Percentiles rank a stretch among this genome's conserved stretches.
phyloP scores from a whole-genome alignment of 2,329 filamentous ascomycete genomes.

The Helotiales sp. region DNA sequence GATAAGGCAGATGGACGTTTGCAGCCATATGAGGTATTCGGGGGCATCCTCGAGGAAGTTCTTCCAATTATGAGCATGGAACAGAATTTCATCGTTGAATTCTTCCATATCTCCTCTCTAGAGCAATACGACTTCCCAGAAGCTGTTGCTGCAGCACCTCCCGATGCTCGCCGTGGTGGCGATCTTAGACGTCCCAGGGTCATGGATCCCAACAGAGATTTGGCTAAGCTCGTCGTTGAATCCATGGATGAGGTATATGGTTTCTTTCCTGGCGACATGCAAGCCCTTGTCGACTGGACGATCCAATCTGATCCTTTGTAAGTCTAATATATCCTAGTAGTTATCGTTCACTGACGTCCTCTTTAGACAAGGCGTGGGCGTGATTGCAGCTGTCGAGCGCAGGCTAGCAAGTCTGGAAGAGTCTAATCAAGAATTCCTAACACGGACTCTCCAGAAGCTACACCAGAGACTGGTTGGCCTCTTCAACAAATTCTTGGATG shows the following conservation, averaged over 20 bases:
- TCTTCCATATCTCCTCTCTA: conserved; percentile 91
- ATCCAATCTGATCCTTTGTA: conserved; percentile 78
- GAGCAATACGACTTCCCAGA: conserved; percentile 83
- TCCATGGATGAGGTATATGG: conserved; percentile 88
- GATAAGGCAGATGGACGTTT: conserved; percentile 68
- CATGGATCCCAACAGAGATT: conserved; percentile 84
- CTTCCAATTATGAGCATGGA: conserved; percentile 84
- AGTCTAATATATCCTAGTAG: conserved; percentile 40
- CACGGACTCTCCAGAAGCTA: conserved; percentile 75
- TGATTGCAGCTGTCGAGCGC: conserved; percentile 77
- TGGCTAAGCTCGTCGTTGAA: conserved; percentile 81
- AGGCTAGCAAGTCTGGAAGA: conserved; percentile 79
- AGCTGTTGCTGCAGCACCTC: conserved; percentile 64
- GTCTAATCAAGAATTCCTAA: conserved; percentile 89
- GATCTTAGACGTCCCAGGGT: conserved; percentile 74
- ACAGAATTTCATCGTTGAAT: conserved; percentile 95
- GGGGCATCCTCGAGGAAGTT: conserved; percentile 76
- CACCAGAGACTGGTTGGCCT: conserved; percentile 72
- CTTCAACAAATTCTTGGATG: conserved; percentile 88
- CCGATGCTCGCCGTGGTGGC: conserved; percentile 67
- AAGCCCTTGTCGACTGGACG: conserved; percentile 81
- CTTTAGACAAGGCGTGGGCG: conserved; percentile 79
- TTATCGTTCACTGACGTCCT: conserved; percentile 18
- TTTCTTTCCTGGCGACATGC: conserved; percentile 77
- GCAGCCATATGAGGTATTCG: conserved; percentile 79